These are phyloP conservation scores for Forsythia viridissima DNA, from an alignment of 257 asterid genomes.

Conservation along the genomic window DNA sequence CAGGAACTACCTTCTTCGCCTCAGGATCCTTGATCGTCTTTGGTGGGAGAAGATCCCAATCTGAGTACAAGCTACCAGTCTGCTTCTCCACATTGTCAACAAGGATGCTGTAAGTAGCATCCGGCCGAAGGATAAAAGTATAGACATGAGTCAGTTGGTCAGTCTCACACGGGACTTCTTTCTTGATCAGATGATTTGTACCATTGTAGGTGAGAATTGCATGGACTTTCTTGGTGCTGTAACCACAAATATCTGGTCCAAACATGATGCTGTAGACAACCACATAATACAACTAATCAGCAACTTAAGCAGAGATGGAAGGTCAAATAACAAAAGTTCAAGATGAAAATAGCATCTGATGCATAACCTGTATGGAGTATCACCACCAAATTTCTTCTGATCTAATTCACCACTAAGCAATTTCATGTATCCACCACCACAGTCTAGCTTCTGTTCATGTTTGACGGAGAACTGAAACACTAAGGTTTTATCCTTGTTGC, in stretches of 20 bases:
- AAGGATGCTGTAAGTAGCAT: constrained; percentile 92
- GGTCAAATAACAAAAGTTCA: neutral
- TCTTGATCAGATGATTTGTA: constrained; percentile 79
- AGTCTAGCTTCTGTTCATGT: constrained; percentile 99
- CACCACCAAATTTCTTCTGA: constrained; percentile 94
- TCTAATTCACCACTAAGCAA: constrained; percentile 83
- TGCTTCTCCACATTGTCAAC: constrained; percentile 95
- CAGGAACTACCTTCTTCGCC: constrained; percentile 75
- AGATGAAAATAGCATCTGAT: neutral
- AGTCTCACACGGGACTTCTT: constrained; percentile 97
- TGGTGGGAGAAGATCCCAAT: constrained; percentile 94
- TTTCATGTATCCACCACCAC: constrained; percentile 99
- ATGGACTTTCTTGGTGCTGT: constrained; percentile 82
- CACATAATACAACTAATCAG: constrained; percentile 25
- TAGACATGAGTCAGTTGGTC: constrained; percentile 94
- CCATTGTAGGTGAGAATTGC: constrained; percentile 73
- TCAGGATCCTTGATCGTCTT: constrained; percentile 91
- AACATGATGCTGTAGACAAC: constrained; percentile 82
- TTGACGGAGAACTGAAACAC: constrained; percentile 94
- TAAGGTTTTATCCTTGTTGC: constrained; percentile 85
- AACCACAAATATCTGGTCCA: constrained; percentile 98
- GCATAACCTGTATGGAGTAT: constrained; percentile 84
- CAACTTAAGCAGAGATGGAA: constrained; percentile 1
- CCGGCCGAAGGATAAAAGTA: constrained; percentile 93
- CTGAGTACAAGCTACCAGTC: constrained; percentile 85